Conservation (phyloP, 345 rosid genomes). For the Boechera divaricarpa region DNA sequence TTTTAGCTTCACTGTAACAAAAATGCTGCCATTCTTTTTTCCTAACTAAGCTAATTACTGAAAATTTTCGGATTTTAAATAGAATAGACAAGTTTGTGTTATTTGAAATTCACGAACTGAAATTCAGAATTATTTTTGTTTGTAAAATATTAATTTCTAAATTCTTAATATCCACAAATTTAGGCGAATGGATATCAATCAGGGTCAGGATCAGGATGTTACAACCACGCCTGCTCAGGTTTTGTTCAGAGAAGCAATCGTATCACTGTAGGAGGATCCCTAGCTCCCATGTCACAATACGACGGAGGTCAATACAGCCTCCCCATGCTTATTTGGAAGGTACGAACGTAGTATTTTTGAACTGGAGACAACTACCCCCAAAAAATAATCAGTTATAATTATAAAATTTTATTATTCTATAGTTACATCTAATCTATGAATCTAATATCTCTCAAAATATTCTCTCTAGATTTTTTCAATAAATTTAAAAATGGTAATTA, state of each 20-base stretch:
- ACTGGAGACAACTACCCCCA: background rate
- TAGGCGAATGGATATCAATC: background rate
- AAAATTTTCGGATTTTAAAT: too few relatives aligned
- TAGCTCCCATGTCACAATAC: conserved; percentile 52
- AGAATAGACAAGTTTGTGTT: too few relatives aligned
- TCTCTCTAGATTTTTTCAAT: too few relatives aligned
- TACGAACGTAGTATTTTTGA: conserved; percentile 22
- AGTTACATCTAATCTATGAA: background rate
- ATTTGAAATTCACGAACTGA: too few relatives aligned
- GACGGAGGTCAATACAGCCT: conserved; percentile 55
- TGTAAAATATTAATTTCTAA: too few relatives aligned
- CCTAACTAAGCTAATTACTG: background rate
- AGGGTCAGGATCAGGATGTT: conserved; percentile 51
- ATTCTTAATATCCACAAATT: background rate
- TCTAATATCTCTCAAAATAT: background rate
- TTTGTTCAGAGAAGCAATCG: conserved; percentile 61
- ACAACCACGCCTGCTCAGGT: conserved; percentile 55
- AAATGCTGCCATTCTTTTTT: background rate
- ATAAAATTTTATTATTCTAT: background rate
- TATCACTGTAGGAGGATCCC: conserved; percentile 62
- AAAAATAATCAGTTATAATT: too few relatives aligned
- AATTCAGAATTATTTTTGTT: too few relatives aligned
- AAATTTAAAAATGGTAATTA: too few relatives aligned
- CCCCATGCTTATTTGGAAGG: conserved; percentile 66
- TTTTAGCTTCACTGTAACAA: background rate